Base-by-base conservation (phyloP, 2,329 filamentous ascomycete species). In the Didymella glomerata region DNA sequence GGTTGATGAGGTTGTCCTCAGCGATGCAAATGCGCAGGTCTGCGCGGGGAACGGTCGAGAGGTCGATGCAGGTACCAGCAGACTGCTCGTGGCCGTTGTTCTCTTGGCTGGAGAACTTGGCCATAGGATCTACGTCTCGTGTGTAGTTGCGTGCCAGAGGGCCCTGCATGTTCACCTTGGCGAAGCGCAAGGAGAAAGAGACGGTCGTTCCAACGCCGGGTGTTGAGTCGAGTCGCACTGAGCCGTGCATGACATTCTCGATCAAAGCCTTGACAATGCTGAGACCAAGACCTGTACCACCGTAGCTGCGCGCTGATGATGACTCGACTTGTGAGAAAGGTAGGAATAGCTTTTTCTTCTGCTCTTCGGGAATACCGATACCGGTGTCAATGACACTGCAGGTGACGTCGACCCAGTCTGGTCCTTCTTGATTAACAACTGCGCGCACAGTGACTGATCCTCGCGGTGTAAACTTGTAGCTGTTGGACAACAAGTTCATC, bases 221-320 rank as follows among this genome's bases (percentile, higher is more conserved):
- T 40, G 86, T 83, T 63, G 91, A 95, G 61, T 95, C 90, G 1
- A 97, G 85, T 78, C 88, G 88, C 61, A 97, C 96, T 61, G 85
- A 88, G 41, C 93, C 93, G 61, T 91, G 88, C 86, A 97, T 93
- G 78, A 96, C 93, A 20, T 91, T 92, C 78, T 97, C 91, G 62
- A 97, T 93, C 42, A 97, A 87, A 0, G 91, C 93, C 78, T 97
- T 97, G 84, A 93, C 97, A 65, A 97, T 97, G 71, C 91, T 96
- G 42, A 97, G 83, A 2, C 93, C 93, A 2, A 97, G 86, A 24
- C 93, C 93, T 66, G 92, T 97, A 42, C 93, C 93, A 40, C 93
- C 93, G 68, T 97, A 97, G 72, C 93, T 95, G 51, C 93, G 85
- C 53, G 93, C 92, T 2, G 93, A 96, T 67, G 91, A 95, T 47